phyloP scores from a whole-genome alignment of 352 stramenopile species.

The Pilasporangium apinafurcum region DNA sequence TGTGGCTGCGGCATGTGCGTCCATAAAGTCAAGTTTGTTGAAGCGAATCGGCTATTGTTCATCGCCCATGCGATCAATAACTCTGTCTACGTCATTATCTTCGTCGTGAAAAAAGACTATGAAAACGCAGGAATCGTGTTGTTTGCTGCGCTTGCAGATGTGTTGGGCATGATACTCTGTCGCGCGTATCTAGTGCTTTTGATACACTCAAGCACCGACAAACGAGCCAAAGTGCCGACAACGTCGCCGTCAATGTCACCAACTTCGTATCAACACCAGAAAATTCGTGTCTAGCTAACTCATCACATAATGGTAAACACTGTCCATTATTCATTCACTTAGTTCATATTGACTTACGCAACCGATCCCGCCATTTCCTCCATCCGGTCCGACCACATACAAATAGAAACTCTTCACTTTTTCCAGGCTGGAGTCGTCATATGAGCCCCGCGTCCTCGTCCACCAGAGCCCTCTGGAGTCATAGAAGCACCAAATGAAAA shows the following conservation, averaged over 20 bases:
- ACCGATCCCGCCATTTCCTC: too few relatives aligned
- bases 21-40: constrained; percentile 13
- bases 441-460: constrained; percentile 52
- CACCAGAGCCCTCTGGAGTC: constrained; percentile 17
- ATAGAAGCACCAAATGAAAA: constrained; percentile 12
- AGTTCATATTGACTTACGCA: too few relatives aligned
- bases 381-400: too few relatives aligned
- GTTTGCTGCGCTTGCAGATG: constrained; percentile 6
- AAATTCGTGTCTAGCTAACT: constrained; percentile 5
- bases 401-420: constrained; percentile 27
- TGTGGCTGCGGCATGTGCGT: constrained; percentile 18
- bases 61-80: constrained; percentile 13
- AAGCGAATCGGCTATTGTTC: constrained; percentile 17
- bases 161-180: constrained; percentile 21
- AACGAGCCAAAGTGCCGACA: constrained; percentile 13
- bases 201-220: constrained; percentile 5
- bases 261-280: constrained; percentile 1
- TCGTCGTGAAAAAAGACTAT: constrained; percentile 7
- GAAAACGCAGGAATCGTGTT: constrained; percentile 5
- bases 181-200: constrained; percentile 12
- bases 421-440: constrained; percentile 70
- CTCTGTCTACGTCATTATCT: constrained; percentile 14
- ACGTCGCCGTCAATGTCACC: constrained; percentile 23
- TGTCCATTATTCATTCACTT: too few relatives aligned
- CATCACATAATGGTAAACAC: background rate